Evolutionary conservation across 352 stramenopile genomes (phyloP), one percentile per base, ranked within the genome.

Genomic region (Phytophthora citrophthora): DNA sequence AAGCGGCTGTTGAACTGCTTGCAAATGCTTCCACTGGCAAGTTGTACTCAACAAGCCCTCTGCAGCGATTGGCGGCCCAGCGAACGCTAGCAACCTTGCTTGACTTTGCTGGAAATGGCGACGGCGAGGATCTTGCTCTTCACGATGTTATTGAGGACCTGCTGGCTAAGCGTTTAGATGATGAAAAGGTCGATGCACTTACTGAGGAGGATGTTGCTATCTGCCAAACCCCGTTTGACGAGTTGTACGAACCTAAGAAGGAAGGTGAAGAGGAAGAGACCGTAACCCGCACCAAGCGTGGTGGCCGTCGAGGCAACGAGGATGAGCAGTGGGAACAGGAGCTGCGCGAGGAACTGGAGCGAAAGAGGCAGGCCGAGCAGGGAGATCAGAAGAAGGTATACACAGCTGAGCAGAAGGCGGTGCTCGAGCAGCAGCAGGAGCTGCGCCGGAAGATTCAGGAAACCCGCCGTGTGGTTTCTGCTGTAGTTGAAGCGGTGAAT

Each of bases 241-340:
- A 92, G 45, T 62, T 96, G 20, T 94, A 91, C 55, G 79, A 90
- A 16, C 46, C 68, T 15, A 91, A 92, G 66, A 81, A 80, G 56
- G 73, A 71, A 8, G 58, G 61, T 6, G 69, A 74, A 4, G 61
- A 75, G 8, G 68, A 74, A 18, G 69, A 68, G 13, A 52, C 16
- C 4, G 68, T 38, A 8, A 60, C 27, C 10, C 67, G 74, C 13
- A 71, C 31, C 15, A 86, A 81, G 54, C 74, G 72, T 31, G 70
- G 77, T 45, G 68, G 78, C 20, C 76, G 68, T 41, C 77, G 68
- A 11, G 84, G 83, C 48, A 95, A 88, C 36, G 84, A 93, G 34
- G 88, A 96, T 16, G 87, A 95, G 34, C 80, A 89, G 41, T 96
- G 87, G 86, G 88, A 96, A 29, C 83, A 92, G 49, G 81, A 95